Evolutionary conservation across 805 yeast species (phyloP), one percentile per base, ranked within the genome.

Genomic region (Yarrowia keelungensis): DNA sequence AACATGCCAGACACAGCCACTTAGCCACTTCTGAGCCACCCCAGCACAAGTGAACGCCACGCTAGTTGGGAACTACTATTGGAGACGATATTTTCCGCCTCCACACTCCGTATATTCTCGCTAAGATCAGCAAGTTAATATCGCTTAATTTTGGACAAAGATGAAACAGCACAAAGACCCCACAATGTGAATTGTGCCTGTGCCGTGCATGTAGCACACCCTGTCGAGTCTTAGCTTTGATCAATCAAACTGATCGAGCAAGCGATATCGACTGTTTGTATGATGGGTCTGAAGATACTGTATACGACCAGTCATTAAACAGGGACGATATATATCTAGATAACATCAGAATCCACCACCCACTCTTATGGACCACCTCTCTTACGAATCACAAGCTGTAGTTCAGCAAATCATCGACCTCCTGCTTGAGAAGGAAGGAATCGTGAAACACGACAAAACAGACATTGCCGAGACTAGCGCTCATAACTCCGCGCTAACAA

Each of bases 361-460:
- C 32, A 26, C 32, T 10, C 39, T 38, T 9, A 59, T 59, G 65
- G 51, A 59, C 32, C 36, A 39, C 35, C 65, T 59, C 1, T 45
- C 51, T 0, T 51, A 36, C 4, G 65, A 43, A 59, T 59, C 65
- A 4, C 32, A 59, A 4, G 16, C 12, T 3, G 16, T 59, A 0
- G 42, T 59, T 11, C 2, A 12, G 5, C 51, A 59, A 32, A 14
- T 59, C 50, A 59, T 59, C 42, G 9, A 41, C 12, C 42, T 43
- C 14, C 51, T 59, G 4, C 65, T 35, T 14, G 51, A 59, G 32
- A 59, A 45, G 19, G 65, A 59, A 59, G 65, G 49, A 3, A 42
- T n/a, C 10, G 26, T 42, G 50, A 43, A 58, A n/a, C 64, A 32
- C 45, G 64, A 43, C 14, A 7, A 7, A 3, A 22, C 32, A 14